These are phyloP conservation scores for Hygrophorus pudorinus DNA, from an alignment of 768 basidiomycete genomes.

Conservation along the genomic window DNA sequence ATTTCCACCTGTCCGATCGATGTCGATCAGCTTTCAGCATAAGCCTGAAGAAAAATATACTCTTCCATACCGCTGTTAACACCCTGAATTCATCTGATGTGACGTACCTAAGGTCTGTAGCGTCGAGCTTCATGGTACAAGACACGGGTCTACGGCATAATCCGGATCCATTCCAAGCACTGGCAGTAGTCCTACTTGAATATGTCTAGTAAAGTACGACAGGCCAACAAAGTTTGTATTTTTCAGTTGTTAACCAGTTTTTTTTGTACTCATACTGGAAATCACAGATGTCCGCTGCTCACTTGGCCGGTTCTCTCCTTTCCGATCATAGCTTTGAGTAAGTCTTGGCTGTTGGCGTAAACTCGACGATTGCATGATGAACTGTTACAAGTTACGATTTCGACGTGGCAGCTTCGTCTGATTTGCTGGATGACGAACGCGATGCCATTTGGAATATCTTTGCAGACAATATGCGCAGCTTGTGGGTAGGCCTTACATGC, in stretches of 20 bases:
- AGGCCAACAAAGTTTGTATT: constrained; percentile 25
- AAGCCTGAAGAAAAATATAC: not conserved
- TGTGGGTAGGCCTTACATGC: constrained; percentile 21
- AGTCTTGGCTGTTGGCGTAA: not conserved
- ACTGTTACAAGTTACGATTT: constrained; percentile 1
- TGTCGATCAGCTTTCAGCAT: not conserved
- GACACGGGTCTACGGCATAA: not conserved
- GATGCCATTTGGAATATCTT: constrained; percentile 42
- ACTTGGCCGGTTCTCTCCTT: constrained; percentile 9
- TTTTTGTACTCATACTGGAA: constrained; percentile 5
- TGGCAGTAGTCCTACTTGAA: too few species aligned
- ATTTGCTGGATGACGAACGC: constrained; percentile 26
- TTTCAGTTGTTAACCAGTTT: not conserved
- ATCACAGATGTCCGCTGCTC: constrained; percentile 10
- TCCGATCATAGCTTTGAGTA: not conserved
- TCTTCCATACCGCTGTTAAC: constrained; percentile 67
- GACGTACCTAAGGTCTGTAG: constrained; percentile 88
- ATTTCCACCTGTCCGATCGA: constrained; percentile 69
- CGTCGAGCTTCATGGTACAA: constrained; percentile 78
- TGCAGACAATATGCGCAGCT: constrained; percentile 47
- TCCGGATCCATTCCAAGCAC: not conserved
- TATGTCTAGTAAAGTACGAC: constrained; percentile 12
- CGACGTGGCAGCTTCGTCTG: constrained; percentile 11
- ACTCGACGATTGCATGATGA: not conserved
- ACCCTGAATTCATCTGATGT: constrained; percentile 90